A percentile compares a stretch with the other conserved stretches of the same genome.
Conservation (phyloP, 2,329 filamentous ascomycete species). For the Fusarium sp. region DNA sequence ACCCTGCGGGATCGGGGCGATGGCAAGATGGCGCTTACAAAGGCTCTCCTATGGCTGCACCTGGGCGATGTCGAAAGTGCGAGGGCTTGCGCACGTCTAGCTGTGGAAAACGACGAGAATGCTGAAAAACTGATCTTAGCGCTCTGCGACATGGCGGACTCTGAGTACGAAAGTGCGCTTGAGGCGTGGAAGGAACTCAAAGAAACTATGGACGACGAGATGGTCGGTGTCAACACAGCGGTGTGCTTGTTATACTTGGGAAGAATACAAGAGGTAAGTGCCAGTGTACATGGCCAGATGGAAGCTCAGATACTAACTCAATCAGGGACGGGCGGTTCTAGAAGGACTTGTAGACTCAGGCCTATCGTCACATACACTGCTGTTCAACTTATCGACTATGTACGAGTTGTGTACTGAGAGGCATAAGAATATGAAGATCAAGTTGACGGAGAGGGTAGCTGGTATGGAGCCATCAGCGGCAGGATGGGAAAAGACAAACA, state of each 20-base stretch:
- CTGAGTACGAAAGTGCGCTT: conserved; percentile 73
- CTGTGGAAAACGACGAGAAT: conserved; percentile 46
- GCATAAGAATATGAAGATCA: conserved; percentile 74
- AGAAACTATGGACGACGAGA: conserved; percentile 65
- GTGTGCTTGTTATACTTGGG: conserved; percentile 88
- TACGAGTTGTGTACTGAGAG: conserved; percentile 92
- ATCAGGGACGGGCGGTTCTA: conserved; percentile 72
- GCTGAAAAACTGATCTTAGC: conserved; percentile 68
- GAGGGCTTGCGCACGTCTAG: conserved; percentile 60
- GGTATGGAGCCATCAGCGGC: conserved; percentile 63
- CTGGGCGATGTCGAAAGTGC: conserved; percentile 81
- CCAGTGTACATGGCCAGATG: not conserved
- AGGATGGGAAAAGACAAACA: conserved; percentile 77
- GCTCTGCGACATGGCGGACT: conserved; percentile 82
- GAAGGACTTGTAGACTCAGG: conserved; percentile 72
- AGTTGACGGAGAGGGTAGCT: conserved; percentile 77
- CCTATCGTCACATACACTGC: conserved; percentile 78
- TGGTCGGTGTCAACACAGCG: conserved; percentile 84
- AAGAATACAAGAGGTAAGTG: conserved; percentile 73
- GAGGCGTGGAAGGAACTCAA: conserved; percentile 67
- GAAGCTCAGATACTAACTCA: conserved; percentile 7
- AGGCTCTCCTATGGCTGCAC: conserved; percentile 78
- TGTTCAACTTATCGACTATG: conserved; percentile 91
- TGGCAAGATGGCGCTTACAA: conserved; percentile 58
- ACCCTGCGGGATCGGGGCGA: conserved; percentile 60